Percentiles rank a stretch among this genome's conserved stretches.
Conservation (phyloP, 2,329 filamentous ascomycete genomes). For the Cordyceps javanica region DNA sequence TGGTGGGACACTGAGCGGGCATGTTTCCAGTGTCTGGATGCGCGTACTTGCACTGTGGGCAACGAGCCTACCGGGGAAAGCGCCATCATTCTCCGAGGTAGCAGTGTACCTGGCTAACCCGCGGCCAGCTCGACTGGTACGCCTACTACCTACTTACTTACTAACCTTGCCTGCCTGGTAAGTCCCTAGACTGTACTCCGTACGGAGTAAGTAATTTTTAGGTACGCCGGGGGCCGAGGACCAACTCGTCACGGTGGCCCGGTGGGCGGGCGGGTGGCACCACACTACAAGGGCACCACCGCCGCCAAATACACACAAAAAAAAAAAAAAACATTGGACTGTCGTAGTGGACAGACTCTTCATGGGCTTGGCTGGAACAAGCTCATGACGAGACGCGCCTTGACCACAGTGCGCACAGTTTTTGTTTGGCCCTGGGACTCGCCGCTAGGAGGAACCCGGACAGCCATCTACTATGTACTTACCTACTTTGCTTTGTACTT, state of each 20-base stretch:
- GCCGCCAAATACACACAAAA: too few relatives aligned
- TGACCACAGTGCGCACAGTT: constrained; percentile 1
- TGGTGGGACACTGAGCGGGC: background rate
- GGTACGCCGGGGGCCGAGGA: background rate
- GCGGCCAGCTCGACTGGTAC: background rate
- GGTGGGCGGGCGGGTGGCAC: background rate
- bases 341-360: background rate
- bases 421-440: background rate
- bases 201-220: too few relatives aligned
- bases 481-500: background rate
- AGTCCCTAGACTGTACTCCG: too few relatives aligned
- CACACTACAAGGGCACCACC: too few relatives aligned
- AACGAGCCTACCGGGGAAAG: too few relatives aligned
- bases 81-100: background rate
- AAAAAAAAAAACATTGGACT: background rate
- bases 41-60: background rate
- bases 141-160: too few relatives aligned
- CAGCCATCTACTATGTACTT: background rate
- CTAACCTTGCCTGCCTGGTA: too few relatives aligned
- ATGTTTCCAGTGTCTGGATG: constrained; percentile 4
- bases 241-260: too few relatives aligned
- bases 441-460: constrained; percentile 2
- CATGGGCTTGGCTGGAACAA: constrained; percentile 2
- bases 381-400: background rate
- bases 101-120: background rate